Percentiles rank a stretch among this genome's conserved stretches.
phyloP scores from a whole-genome alignment of 306 rosid species.

The Trifolium pratense region DNA sequence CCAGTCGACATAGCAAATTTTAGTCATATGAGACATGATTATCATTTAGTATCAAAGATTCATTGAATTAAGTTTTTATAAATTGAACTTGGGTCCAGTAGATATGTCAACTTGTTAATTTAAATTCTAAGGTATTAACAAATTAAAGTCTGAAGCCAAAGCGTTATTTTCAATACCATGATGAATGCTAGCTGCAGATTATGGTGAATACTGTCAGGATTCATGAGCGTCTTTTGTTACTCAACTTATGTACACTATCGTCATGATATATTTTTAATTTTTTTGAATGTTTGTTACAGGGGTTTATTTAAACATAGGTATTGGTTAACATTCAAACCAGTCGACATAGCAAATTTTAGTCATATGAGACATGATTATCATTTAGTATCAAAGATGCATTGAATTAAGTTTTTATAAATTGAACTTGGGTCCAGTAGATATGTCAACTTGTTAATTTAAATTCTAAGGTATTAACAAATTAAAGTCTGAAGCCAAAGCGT shows the following conservation, averaged over 20 bases:
- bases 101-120: no score
- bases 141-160: background rate
- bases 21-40: conserved; percentile 16
- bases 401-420: conserved; percentile 18
- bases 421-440: conserved; percentile 27
- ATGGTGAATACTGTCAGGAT: conserved; percentile 20
- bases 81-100: no score
- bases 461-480: conserved; percentile 25
- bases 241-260: conserved; percentile 10
- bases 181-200: conserved; percentile 6
- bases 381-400: conserved; percentile 22
- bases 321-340: conserved; percentile 5
- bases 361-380: conserved; percentile 8
- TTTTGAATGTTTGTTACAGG: conserved; percentile 47
- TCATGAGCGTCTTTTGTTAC: conserved; percentile 14
- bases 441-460: conserved; percentile 26
- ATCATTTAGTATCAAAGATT: conserved; percentile 17
- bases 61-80: conserved; percentile 10
- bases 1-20: background rate
- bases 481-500: background rate
- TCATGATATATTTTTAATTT: conserved; percentile 13
- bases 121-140: conserved; percentile 22
- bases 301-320: conserved; percentile 30
- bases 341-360: conserved; percentile 10
- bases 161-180: no score